These are phyloP conservation scores for Aspergillus diversus DNA, from an alignment of 495 filamentous ascomycete species.

Conservation along the genomic window DNA sequence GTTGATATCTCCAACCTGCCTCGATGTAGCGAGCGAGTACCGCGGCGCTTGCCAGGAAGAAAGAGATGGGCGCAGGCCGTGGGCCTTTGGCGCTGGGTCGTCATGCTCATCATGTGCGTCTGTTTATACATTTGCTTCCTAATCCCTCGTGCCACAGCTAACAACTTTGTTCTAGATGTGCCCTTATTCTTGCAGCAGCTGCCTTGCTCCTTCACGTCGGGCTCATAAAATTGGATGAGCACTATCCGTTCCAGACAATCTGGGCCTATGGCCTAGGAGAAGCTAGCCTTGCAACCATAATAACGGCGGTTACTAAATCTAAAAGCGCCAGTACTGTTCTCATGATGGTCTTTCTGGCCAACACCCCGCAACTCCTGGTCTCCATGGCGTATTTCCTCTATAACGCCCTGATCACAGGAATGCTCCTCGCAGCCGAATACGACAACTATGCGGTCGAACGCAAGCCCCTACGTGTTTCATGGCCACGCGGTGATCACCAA, in stretches of 20 bases:
- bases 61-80: slow-evolving; percentile 13
- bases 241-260: too few species aligned
- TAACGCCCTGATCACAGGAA: slow-evolving; percentile 39
- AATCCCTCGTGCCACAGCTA: too few species aligned
- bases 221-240: too few species aligned
- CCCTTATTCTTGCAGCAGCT: not conserved
- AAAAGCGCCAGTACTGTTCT: not conserved
- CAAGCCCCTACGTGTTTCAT: slow-evolving; percentile 42
- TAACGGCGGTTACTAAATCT: not conserved
- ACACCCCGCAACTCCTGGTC: slow-evolving; percentile 33
- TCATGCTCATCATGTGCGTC: slow-evolving; percentile 5
- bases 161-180: not conserved
- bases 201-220: not conserved
- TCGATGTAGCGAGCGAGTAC: not conserved
- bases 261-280: too few species aligned
- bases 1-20: too few species aligned
- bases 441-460: slow-evolving; percentile 27
- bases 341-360: slow-evolving; percentile 19
- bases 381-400: slow-evolving; percentile 42
- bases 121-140: not conserved
- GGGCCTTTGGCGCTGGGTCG: slow-evolving; percentile 3
- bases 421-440: slow-evolving; percentile 39
- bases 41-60: not conserved
- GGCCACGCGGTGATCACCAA: slow-evolving; percentile 36
- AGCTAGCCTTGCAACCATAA: not conserved